phyloP scores from a whole-genome alignment of 2,329 filamentous ascomycete species.

The Alternaria sp. region DNA sequence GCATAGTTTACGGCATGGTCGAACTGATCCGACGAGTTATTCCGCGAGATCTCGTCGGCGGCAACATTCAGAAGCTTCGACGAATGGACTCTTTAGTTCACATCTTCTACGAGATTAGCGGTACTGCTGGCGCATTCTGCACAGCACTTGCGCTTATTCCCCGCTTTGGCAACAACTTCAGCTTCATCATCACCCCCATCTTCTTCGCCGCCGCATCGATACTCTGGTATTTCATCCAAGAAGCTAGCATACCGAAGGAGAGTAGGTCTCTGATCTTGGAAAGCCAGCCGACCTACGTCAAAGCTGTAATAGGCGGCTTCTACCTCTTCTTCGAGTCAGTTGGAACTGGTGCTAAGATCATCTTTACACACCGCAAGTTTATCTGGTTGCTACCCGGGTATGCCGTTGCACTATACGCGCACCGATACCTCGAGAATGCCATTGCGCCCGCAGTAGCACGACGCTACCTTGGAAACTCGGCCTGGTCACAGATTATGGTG shows the following conservation, averaged over 20 bases:
- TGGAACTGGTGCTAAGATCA: constrained; percentile 57
- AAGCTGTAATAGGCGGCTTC: constrained; percentile 53
- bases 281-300: constrained; percentile 49
- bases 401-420: constrained; percentile 60
- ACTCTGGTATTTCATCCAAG: constrained; percentile 59
- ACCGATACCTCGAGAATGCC: constrained; percentile 61
- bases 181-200: constrained; percentile 61
- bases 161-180: constrained; percentile 61
- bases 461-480: constrained; percentile 59
- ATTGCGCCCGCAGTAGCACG: constrained; percentile 58
- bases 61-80: constrained; percentile 60
- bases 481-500: constrained; percentile 62
- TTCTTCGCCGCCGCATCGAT: constrained; percentile 56
- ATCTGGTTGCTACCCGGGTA: constrained; percentile 62
- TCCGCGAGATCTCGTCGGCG: constrained; percentile 61
- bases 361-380: constrained; percentile 59
- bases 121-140: constrained; percentile 59
- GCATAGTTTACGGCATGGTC: constrained; percentile 57
- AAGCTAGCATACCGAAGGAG: constrained; percentile 48
- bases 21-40: constrained; percentile 62
- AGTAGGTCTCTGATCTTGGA: constrained; percentile 32
- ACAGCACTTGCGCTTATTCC: constrained; percentile 62
- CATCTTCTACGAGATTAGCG: constrained; percentile 61
- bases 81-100: constrained; percentile 59
- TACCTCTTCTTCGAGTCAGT: constrained; percentile 59